Evolutionary conservation across 768 basidiomycete species (phyloP).

Genomic region (Guyanaporus albipodus): DNA sequence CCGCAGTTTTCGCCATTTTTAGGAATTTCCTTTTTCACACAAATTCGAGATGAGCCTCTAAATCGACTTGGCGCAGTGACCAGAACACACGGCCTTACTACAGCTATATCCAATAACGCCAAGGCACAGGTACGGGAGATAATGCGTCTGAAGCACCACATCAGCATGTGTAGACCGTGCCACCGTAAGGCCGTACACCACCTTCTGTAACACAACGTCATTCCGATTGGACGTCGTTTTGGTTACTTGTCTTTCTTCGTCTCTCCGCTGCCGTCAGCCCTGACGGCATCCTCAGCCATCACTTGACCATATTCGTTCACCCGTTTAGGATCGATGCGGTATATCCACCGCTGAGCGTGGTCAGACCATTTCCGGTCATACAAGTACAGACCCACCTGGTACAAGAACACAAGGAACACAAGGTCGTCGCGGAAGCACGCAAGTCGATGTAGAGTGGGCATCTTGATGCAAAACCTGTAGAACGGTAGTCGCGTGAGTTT

Average conservation of each 20-base stretch:
- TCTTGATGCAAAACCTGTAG: conserved; percentile 86
- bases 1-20: conserved; percentile 7
- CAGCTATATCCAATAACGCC: background rate
- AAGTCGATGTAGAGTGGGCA: conserved; percentile 91
- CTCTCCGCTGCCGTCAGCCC: conserved; percentile 40
- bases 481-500: conserved; percentile 13
- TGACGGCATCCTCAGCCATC: conserved; percentile 45
- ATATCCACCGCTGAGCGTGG: conserved; percentile 81
- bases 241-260: conserved; percentile 54
- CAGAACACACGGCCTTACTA: no score
- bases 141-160: conserved; percentile 7
- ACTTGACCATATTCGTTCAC: conserved; percentile 97
- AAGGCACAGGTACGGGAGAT: conserved; percentile 12
- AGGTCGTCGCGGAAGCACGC: conserved; percentile 89
- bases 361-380: conserved; percentile 19
- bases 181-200: conserved; percentile 6
- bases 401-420: conserved; percentile 88
- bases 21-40: conserved; percentile 7
- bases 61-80: no score
- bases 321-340: conserved; percentile 90
- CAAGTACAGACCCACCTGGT: conserved; percentile 60
- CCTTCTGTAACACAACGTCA: conserved; percentile 5
- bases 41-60: no score
- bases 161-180: conserved; percentile 1
- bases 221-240: conserved; percentile 7